Conservation (phyloP, 192 early-diverging fungal species). For the Rhizophagus sp. region DNA sequence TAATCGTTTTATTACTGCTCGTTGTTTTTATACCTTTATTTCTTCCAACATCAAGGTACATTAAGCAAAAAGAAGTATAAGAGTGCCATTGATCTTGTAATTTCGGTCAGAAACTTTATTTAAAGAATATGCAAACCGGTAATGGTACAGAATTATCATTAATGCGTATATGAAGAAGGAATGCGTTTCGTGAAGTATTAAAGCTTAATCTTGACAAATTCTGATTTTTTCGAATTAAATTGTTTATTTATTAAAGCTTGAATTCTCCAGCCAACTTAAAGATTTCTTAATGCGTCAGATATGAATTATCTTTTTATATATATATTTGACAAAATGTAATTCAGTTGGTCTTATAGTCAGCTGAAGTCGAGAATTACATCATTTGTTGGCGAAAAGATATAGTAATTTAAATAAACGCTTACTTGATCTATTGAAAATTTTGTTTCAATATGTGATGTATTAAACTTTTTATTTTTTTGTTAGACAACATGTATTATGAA, state of each 20-base stretch:
- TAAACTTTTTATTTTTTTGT: conserved; percentile 10
- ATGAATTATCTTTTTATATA: background rate
- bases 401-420: background rate
- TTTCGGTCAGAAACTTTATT: conserved; percentile 79
- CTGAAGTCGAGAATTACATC: conserved; percentile 64
- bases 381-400: conserved; percentile 53
- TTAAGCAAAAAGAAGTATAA: conserved; percentile 81
- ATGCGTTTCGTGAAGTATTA: conserved; percentile 68
- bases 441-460: background rate
- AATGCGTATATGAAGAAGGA: conserved; percentile 72
- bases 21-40: too few species aligned
- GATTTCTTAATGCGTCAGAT: conserved; percentile 39
- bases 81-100: conserved; percentile 76
- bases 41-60: conserved; percentile 52
- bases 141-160: conserved; percentile 82
- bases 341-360: conserved; percentile 55
- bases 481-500: conserved; percentile 71
- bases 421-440: too few species aligned
- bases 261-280: too few species aligned
- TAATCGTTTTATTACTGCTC: background rate
- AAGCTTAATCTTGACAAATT: background rate
- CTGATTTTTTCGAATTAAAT: background rate
- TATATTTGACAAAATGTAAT: background rate
- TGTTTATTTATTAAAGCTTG: background rate
- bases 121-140: conserved; percentile 74